phyloP scores from a whole-genome alignment of 2,329 filamentous ascomycete genomes.

The Fusarium sp. region DNA sequence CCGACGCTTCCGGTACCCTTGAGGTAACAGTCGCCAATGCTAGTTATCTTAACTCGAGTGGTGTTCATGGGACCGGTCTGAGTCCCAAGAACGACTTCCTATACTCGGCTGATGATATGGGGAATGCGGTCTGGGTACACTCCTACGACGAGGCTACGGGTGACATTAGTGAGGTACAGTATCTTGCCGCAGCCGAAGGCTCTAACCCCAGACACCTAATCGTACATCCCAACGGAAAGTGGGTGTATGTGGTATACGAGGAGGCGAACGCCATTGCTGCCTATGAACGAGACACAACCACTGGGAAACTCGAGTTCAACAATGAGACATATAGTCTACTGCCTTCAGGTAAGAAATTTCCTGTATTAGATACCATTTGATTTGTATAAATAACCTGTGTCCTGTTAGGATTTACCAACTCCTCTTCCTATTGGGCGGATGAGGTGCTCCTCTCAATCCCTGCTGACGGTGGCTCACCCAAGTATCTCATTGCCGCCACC shows the following conservation, averaged over 20 bases:
- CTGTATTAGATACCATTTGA: fast-evolving
- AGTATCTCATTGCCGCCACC: neutral
- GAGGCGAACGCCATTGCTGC: neutral
- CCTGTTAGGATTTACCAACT: neutral
- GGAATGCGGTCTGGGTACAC: slow-evolving; percentile 28
- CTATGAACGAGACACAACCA: neutral
- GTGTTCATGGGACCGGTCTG: slow-evolving; percentile 18
- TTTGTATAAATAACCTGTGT: neutral
- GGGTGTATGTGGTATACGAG: slow-evolving; percentile 7
- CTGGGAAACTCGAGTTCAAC: neutral
- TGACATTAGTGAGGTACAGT: neutral
- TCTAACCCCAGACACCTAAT: slow-evolving; percentile 2
- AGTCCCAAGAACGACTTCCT: slow-evolving; percentile 18
- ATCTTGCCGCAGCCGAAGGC: neutral
- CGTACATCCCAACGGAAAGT: neutral
- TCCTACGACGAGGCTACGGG: slow-evolving; percentile 14
- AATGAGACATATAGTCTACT: neutral
- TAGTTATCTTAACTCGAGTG: slow-evolving; percentile 6
- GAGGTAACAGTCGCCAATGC: neutral
- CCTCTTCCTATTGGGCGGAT: slow-evolving; percentile 6
- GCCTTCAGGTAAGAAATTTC: neutral
- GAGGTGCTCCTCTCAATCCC: neutral
- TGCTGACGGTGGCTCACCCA: neutral
- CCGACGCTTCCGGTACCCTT: slow-evolving; percentile 5
- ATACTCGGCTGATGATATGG: slow-evolving; percentile 29